A percentile compares a stretch with the other conserved stretches of the same genome.
Conservation (phyloP, 306 rosid genomes). For the Gleditsia sinensis region DNA sequence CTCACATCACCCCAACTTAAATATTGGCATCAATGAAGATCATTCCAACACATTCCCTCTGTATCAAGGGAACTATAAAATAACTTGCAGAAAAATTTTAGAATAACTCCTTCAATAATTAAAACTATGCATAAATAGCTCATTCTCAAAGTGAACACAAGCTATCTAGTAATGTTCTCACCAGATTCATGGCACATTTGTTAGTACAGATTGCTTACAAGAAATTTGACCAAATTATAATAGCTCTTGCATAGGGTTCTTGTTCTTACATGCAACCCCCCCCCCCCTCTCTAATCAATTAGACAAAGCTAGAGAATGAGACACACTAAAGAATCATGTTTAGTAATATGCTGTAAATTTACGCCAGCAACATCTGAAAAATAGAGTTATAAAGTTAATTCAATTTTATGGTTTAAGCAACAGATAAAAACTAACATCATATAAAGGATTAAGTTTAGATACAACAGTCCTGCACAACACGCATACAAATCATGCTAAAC, state of each 20-base stretch:
- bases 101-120: not conserved
- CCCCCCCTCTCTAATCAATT: not conserved
- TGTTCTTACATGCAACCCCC: constrained; percentile 14
- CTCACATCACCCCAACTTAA: not conserved
- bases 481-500: not conserved
- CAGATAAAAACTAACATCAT: not conserved
- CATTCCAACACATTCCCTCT: not conserved
- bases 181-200: not conserved
- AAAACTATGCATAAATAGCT: not conserved
- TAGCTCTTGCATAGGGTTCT: constrained; percentile 12
- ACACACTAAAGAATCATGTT: not conserved
- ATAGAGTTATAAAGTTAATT: not conserved
- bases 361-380: not conserved
- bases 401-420: not conserved
- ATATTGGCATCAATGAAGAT: not conserved
- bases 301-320: not conserved
- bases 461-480: not conserved
- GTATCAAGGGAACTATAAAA: not conserved
- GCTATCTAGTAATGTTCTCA: not conserved
- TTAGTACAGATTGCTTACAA: not conserved
- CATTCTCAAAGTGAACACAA: not conserved
- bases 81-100: not conserved
- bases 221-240: constrained; percentile 14
- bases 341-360: not conserved
- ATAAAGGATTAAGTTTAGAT: not conserved